phyloP scores from a whole-genome alignment of 371 early-diverging fungal genomes.

The Haplosporangium sp. region DNA sequence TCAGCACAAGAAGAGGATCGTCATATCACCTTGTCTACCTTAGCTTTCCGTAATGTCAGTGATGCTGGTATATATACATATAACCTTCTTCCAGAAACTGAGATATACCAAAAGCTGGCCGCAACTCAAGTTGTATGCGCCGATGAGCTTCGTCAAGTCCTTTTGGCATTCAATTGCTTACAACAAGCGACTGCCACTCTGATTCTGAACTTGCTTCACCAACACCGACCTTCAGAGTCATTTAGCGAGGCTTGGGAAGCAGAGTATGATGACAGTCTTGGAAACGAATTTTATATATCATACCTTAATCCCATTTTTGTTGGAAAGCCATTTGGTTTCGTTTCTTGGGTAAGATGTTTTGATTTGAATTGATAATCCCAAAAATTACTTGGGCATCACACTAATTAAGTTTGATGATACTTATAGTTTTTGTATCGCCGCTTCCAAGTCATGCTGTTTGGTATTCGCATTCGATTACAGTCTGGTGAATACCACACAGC shows the following conservation, averaged over 20 bases:
- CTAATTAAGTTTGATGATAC: too few species aligned
- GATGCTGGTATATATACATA: conserved; percentile 70
- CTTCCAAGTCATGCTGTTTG: conserved; percentile 80
- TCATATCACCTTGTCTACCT: conserved; percentile 62
- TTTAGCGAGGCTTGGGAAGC: conserved; percentile 80
- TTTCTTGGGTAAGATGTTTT: conserved; percentile 61
- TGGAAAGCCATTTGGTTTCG: conserved; percentile 68
- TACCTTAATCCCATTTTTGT: conserved; percentile 67
- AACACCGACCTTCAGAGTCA: conserved; percentile 65
- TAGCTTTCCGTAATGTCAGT: conserved; percentile 53
- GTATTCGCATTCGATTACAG: conserved; percentile 61
- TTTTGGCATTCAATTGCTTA: conserved; percentile 75
- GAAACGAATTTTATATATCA: conserved; percentile 77
- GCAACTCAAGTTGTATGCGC: conserved; percentile 79
- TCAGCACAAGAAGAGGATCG: conserved; percentile 65
- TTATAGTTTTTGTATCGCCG: conserved; percentile 67
- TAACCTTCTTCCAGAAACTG: conserved; percentile 76
- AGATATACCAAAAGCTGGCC: conserved; percentile 71
- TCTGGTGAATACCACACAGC: conserved; percentile 60
- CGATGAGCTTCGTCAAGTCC: conserved; percentile 78
- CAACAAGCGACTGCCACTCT: conserved; percentile 78
- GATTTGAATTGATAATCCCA: background rate
- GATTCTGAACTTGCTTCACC: conserved; percentile 75
- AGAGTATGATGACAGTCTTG: conserved; percentile 81
- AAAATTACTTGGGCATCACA: too few species aligned